Evolutionary conservation across 2,329 filamentous ascomycete genomes (phyloP).

Genomic region (Madurella mycetomatis): DNA sequence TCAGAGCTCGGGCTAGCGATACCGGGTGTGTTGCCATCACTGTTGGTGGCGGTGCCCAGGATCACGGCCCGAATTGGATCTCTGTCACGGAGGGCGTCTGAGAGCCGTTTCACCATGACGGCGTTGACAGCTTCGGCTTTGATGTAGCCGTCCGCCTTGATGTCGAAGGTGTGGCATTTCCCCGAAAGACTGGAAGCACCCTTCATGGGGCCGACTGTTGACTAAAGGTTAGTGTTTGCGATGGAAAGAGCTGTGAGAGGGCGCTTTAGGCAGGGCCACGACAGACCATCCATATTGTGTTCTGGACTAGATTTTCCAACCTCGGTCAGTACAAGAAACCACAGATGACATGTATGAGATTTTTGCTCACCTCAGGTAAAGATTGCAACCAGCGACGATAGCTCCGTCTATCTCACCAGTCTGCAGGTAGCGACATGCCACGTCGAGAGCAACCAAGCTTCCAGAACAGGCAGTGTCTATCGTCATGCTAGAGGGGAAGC

Average conservation of each 20-base stretch:
- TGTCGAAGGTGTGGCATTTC: slow-evolving; percentile 31
- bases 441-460: slow-evolving; percentile 26
- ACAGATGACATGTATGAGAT: no score
- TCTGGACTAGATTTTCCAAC: no score
- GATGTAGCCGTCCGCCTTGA: slow-evolving; percentile 26
- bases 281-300: slow-evolving; percentile 21
- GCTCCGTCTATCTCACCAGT: slow-evolving; percentile 25
- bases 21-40: no score
- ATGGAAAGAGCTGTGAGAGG: background rate
- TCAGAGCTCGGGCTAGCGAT: no score
- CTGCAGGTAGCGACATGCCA: slow-evolving; percentile 30
- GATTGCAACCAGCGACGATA: slow-evolving; percentile 19
- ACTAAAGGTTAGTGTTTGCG: no score
- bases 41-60: slow-evolving; percentile 26
- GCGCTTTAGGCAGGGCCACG: slow-evolving; percentile 14
- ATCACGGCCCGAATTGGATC: slow-evolving; percentile 28
- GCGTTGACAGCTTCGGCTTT: slow-evolving; percentile 11
- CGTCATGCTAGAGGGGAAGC: no score
- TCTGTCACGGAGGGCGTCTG: slow-evolving; percentile 26
- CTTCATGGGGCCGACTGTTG: no score
- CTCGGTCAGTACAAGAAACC: no score
- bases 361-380: no score
- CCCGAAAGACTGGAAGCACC: no score
- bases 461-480: slow-evolving; percentile 31
- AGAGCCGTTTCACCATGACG: slow-evolving; percentile 19